These are phyloP conservation scores for Botrytis deweyae DNA, from an alignment of 2,329 filamentous ascomycete genomes.

Conservation along the genomic window DNA sequence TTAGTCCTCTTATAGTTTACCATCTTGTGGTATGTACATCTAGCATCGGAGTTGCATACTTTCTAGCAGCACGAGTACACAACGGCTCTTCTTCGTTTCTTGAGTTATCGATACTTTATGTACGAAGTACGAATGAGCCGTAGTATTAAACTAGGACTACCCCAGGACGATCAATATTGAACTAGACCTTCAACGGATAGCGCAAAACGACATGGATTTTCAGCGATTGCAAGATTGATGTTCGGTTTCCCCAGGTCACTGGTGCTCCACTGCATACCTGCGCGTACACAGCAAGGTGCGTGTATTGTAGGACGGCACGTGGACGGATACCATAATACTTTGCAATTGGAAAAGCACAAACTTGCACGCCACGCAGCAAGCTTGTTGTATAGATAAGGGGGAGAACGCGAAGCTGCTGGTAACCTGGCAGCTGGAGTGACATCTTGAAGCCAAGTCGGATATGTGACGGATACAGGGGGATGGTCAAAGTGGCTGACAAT, in stretches of 20 bases:
- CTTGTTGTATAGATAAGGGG: not conserved
- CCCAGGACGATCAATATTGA: not conserved
- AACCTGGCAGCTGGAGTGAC: not conserved
- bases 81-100: not conserved
- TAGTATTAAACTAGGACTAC: not conserved
- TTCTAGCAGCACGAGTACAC: too few species aligned
- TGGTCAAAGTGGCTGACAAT: constrained; percentile 7
- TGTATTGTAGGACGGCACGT: not conserved
- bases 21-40: too few species aligned
- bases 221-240: not conserved
- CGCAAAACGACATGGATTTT: not conserved
- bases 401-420: not conserved
- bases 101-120: not conserved
- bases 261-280: not conserved
- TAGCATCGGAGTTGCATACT: too few species aligned
- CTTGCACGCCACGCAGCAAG: not conserved
- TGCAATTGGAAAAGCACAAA: not conserved
- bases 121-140: not conserved
- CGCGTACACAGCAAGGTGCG: not conserved
- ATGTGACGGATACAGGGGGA: not conserved
- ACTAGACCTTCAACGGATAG: not conserved
- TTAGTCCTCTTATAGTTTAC: too few species aligned
- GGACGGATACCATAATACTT: not conserved
- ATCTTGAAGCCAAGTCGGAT: constrained; percentile 12
- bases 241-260: not conserved